phyloP scores from a whole-genome alignment of 2,329 filamentous ascomycete species.

The Aspergillus niger region DNA sequence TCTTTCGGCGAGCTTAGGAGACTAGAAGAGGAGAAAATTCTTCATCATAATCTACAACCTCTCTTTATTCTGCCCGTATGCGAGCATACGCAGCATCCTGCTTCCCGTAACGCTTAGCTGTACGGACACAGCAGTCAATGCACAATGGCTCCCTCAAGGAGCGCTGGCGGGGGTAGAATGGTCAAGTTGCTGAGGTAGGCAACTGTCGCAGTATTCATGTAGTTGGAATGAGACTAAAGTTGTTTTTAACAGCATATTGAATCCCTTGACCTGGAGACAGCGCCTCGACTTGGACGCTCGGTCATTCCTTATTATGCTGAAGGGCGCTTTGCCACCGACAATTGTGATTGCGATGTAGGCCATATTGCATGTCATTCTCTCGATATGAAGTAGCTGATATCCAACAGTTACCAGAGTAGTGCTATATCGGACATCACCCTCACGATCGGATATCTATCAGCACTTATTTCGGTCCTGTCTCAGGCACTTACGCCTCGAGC shows the following conservation, averaged over 20 bases:
- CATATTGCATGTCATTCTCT: neutral
- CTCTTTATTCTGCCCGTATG: neutral
- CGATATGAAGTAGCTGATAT: neutral
- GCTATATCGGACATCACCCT: conserved; percentile 48
- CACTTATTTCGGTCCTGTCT: conserved; percentile 65
- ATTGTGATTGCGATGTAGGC: conserved; percentile 60
- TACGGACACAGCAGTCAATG: neutral
- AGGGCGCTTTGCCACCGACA: conserved; percentile 58
- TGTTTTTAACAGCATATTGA: conserved; percentile 12
- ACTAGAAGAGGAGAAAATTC: neutral
- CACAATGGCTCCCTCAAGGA: conserved; percentile 15
- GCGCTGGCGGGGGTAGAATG: neutral
- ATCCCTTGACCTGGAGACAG: conserved; percentile 25
- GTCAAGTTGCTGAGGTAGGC: conserved; percentile 17
- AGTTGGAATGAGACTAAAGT: neutral
- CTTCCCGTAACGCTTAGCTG: neutral
- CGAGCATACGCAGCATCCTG: neutral
- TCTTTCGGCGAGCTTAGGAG: neutral
- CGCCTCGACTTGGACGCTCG: conserved; percentile 28
- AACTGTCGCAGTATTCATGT: neutral
- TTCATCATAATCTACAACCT: neutral
- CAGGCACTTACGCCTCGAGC: conserved; percentile 68
- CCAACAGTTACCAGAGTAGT: conserved; percentile 53
- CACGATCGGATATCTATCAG: conserved; percentile 59
- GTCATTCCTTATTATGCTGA: conserved; percentile 40